phyloP scores from a whole-genome alignment of 2,329 filamentous ascomycete species.

The Botrytis deweyae region DNA sequence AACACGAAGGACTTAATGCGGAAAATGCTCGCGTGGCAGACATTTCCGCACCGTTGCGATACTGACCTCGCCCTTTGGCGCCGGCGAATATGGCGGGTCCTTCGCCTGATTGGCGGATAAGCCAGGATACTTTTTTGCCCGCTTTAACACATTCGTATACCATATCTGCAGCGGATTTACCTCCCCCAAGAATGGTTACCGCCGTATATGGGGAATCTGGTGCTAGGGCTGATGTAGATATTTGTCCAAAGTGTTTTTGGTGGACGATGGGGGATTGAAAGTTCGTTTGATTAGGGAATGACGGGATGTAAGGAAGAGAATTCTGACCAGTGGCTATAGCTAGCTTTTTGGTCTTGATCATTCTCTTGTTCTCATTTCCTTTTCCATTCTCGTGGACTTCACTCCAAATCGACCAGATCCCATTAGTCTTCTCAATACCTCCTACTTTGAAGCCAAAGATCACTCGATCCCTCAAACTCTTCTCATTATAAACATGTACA shows the following conservation, averaged over 20 bases:
- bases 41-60: slow-evolving; percentile 27
- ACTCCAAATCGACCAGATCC: slow-evolving; percentile 27
- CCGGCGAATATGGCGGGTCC: not conserved
- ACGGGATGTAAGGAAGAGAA: slow-evolving; percentile 35
- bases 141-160: slow-evolving; percentile 9
- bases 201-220: not conserved
- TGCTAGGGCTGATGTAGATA: slow-evolving; percentile 7
- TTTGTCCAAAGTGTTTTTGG: slow-evolving; percentile 11
- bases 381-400: not conserved
- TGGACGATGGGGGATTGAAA: slow-evolving; percentile 19
- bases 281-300: slow-evolving; percentile 18
- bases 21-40: slow-evolving; percentile 24
- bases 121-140: slow-evolving; percentile 3
- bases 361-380: not conserved
- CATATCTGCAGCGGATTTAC: slow-evolving; percentile 16
- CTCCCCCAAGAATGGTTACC: slow-evolving; percentile 18
- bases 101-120: not conserved
- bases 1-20: slow-evolving; percentile 24
- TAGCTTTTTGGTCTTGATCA: slow-evolving; percentile 33
- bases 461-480: slow-evolving; percentile 33
- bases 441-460: slow-evolving; percentile 30
- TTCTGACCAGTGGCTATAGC: slow-evolving; percentile 40
- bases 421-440: slow-evolving; percentile 29
- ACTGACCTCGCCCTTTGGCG: not conserved
- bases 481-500: slow-evolving; percentile 24